A percentile compares a stretch with the other conserved stretches of the same genome.
These are phyloP conservation scores for Exsudoporus floridanus DNA, from an alignment of 1,284 basidiomycete species.

Conservation along the genomic window DNA sequence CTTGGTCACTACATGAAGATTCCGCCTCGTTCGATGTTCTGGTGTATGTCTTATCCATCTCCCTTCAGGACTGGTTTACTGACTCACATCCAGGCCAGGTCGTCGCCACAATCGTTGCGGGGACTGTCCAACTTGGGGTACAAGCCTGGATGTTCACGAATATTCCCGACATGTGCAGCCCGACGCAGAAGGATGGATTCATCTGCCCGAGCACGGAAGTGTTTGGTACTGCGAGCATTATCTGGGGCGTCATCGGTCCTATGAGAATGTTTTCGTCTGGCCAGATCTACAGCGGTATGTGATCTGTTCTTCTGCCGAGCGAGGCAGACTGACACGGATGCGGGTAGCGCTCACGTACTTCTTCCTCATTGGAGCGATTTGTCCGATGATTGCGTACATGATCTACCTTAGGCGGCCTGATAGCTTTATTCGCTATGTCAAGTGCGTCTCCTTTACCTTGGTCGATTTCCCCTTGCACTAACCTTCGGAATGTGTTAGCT, in stretches of 20 bases:
- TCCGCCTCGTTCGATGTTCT: slow-evolving; percentile 49
- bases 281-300: slow-evolving; percentile 25
- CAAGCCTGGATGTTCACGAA: slow-evolving; percentile 44
- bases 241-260: slow-evolving; percentile 47
- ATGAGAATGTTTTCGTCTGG: slow-evolving; percentile 29
- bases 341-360: slow-evolving; percentile 42
- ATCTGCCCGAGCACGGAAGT: slow-evolving; percentile 42
- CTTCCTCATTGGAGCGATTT: slow-evolving; percentile 57
- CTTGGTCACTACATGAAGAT: slow-evolving; percentile 56
- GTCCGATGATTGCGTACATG: slow-evolving; percentile 42
- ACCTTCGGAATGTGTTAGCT: slow-evolving; percentile 25
- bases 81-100: slow-evolving; percentile 35
- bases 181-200: slow-evolving; percentile 32
- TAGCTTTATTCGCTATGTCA: slow-evolving; percentile 45
- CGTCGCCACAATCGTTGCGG: slow-evolving; percentile 43
- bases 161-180: slow-evolving; percentile 29
- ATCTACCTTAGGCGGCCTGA: slow-evolving; percentile 45
- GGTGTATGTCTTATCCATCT: slow-evolving; percentile 21
- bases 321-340: neutral
- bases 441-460: slow-evolving; percentile 27
- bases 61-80: neutral
- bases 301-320: too few species aligned
- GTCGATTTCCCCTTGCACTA: neutral
- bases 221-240: slow-evolving; percentile 42
- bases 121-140: slow-evolving; percentile 43